A percentile compares a stretch with the other conserved stretches of the same genome.
Evolutionary conservation across 2,329 filamentous ascomycete genomes (phyloP).

Genomic region (Cytospora paraplurivora): DNA sequence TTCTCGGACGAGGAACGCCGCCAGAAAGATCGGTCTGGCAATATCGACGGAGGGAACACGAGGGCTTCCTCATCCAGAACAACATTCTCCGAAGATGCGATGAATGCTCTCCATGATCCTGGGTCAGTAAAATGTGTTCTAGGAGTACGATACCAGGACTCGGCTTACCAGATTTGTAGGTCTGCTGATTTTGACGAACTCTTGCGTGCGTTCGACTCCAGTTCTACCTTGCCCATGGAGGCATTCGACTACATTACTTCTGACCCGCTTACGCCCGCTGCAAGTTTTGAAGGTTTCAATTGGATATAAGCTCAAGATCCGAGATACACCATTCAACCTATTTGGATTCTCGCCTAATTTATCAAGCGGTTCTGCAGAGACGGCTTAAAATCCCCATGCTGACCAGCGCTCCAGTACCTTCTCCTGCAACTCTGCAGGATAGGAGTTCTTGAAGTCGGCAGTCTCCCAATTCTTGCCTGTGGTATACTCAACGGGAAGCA

Average conservation of each 20-base stretch:
- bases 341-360: not conserved
- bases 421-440: conserved; percentile 43
- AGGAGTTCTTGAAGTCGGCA: conserved; percentile 39
- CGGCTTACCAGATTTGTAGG: not conserved
- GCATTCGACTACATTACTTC: conserved; percentile 18
- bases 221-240: conserved; percentile 3
- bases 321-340: not conserved
- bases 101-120: not conserved
- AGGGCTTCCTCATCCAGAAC: not conserved
- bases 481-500: conserved; percentile 47
- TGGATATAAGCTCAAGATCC: not conserved
- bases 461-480: conserved; percentile 38
- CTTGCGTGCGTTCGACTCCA: not conserved
- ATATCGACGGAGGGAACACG: not conserved
- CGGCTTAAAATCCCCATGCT: not conserved
- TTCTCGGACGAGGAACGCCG: not conserved
- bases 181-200: conserved; percentile 11
- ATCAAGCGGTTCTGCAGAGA: not conserved
- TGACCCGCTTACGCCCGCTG: not conserved
- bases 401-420: conserved; percentile 42
- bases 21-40: not conserved
- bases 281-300: not conserved
- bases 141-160: not conserved
- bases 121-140: not conserved
- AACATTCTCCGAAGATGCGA: not conserved